These are phyloP conservation scores for Fusarium mexicanum DNA, from an alignment of 2,329 filamentous ascomycete genomes.

Conservation along the genomic window DNA sequence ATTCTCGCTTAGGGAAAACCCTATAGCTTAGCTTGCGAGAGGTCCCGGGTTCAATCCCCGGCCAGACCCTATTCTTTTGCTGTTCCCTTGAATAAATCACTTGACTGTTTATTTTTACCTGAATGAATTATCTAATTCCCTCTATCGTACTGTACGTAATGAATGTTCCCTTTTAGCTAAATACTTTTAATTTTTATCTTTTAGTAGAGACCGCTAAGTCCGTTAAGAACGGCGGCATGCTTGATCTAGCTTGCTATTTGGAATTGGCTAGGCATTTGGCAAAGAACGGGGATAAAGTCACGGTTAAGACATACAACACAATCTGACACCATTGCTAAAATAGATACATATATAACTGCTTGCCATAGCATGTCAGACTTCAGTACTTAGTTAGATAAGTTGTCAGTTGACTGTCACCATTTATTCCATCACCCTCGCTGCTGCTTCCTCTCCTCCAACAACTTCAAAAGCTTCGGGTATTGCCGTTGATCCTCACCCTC, in stretches of 20 bases:
- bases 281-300: too few species aligned
- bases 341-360: accelerated
- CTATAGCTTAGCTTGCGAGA: constrained; percentile 51
- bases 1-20: neutral
- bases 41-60: constrained; percentile 59
- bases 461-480: neutral
- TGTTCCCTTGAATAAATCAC: too few species aligned
- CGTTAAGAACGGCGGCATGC: accelerated
- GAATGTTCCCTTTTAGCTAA: accelerated
- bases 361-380: accelerated
- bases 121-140: too few species aligned
- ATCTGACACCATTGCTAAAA: accelerated
- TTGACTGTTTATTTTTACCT: too few species aligned
- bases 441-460: neutral
- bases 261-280: neutral
- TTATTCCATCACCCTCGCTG: accelerated
- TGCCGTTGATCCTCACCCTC: neutral
- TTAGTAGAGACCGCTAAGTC: accelerated
- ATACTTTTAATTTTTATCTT: accelerated
- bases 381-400: accelerated
- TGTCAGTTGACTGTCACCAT: accelerated
- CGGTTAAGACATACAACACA: accelerated
- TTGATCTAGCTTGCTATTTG: neutral
- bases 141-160: accelerated
- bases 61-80: constrained; percentile 48